Evolutionary conservation across 164 flowering plant species (phyloP).

Genomic region (Umbilicus rupestris): DNA sequence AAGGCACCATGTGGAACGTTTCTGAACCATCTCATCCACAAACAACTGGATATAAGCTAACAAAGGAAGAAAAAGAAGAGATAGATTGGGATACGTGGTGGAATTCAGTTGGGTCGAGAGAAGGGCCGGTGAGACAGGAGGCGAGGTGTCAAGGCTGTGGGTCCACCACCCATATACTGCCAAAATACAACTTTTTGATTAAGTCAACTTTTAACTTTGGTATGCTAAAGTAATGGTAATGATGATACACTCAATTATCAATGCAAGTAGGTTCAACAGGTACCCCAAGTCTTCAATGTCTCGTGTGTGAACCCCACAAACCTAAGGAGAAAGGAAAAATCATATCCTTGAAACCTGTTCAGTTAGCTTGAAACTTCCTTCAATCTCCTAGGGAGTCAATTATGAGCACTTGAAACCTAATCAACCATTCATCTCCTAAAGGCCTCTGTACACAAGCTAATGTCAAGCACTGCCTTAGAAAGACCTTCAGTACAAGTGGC

Average conservation of each 20-base stretch:
- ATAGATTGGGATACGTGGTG: too few species aligned
- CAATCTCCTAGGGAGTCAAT: not conserved
- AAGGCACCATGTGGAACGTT: too few species aligned
- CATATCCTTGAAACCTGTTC: not conserved
- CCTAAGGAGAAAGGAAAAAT: not conserved
- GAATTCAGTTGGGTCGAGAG: not conserved
- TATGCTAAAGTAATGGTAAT: not conserved
- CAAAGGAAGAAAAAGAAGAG: not conserved
- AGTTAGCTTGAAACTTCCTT: not conserved
- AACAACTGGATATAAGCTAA: not conserved
- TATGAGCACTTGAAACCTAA: not conserved
- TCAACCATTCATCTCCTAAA: too few species aligned
- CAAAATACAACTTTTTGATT: slow-evolving; percentile 4
- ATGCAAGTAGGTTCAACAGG: not conserved
- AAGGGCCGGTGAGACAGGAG: not conserved
- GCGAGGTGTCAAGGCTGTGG: not conserved
- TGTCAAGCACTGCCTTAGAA: too few species aligned
- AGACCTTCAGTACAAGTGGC: too few species aligned
- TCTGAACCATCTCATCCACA: not conserved
- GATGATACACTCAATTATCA: not conserved
- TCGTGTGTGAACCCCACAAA: not conserved
- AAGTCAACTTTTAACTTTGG: not conserved
- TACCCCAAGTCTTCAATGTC: not conserved
- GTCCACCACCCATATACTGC: not conserved
- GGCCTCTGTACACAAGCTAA: too few species aligned